These are phyloP conservation scores for Patellaria atrata DNA, from an alignment of 495 filamentous ascomycete genomes.

Conservation along the genomic window DNA sequence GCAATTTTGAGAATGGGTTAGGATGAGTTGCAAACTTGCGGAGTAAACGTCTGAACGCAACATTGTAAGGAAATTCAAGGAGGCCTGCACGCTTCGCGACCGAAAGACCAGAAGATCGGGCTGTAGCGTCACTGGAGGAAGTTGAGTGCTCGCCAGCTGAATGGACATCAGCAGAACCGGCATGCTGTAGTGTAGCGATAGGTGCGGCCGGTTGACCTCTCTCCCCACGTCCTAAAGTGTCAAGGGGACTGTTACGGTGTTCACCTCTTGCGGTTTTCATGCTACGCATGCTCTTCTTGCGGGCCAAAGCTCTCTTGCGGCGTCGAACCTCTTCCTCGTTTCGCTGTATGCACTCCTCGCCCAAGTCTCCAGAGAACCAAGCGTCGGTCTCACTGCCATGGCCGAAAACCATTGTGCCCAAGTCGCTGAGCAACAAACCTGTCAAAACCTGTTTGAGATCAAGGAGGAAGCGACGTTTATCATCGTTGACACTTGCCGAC, in stretches of 20 bases:
- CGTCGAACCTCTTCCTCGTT: constrained; percentile 50
- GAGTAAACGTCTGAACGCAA: constrained; percentile 62
- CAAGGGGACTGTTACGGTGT: constrained; percentile 20
- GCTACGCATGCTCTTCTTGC: constrained; percentile 35
- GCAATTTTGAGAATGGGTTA: constrained; percentile 75
- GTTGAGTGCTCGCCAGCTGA: constrained; percentile 27
- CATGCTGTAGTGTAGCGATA: constrained; percentile 32
- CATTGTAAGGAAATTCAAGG: constrained; percentile 27
- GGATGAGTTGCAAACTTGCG: constrained; percentile 81
- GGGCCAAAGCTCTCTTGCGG: constrained; percentile 33
- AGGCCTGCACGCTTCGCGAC: constrained; percentile 28
- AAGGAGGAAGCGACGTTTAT: constrained; percentile 53
- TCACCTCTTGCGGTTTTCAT: constrained; percentile 21
- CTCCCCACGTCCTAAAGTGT: constrained; percentile 27
- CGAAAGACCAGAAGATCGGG: constrained; percentile 22
- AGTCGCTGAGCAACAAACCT: constrained; percentile 76
- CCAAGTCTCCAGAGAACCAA: constrained; percentile 66
- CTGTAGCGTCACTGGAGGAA: constrained; percentile 31
- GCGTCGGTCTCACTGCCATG: constrained; percentile 83
- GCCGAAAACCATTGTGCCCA: constrained; percentile 71
- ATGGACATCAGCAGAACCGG: constrained; percentile 20
- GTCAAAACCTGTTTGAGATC: constrained; percentile 67
- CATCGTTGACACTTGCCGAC: constrained; percentile 26
- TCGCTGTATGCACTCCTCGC: constrained; percentile 62
- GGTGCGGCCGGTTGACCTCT: constrained; percentile 33